A percentile compares a stretch with the other conserved stretches of the same genome.
phyloP scores from a whole-genome alignment of 1,139 yeast genomes.

The Yamadazyma songkhlaensis region DNA sequence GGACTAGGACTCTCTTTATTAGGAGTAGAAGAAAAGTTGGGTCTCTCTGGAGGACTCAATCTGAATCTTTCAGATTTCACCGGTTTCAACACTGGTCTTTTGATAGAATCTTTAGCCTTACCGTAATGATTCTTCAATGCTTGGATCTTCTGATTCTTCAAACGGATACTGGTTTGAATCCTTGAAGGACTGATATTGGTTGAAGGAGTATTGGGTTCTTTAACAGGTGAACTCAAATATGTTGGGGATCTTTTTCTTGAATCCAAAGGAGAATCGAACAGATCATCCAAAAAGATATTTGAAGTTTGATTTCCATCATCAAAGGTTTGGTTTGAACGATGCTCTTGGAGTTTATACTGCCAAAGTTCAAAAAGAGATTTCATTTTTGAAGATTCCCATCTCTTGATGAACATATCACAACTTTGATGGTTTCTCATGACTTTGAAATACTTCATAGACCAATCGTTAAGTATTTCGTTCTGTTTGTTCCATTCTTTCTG shows the following conservation, averaged over 20 bases:
- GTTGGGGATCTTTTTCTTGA: constrained; percentile 9
- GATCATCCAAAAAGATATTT: constrained; percentile 2
- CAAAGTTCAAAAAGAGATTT: constrained; percentile 38
- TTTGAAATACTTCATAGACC: constrained; percentile 41
- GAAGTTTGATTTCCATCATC: background rate
- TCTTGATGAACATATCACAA: constrained; percentile 31
- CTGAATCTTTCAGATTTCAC: background rate
- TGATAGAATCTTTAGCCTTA: constrained; percentile 15
- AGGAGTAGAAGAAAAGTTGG: constrained; percentile 19
- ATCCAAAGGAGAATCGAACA: too few relatives aligned
- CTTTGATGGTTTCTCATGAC: constrained; percentile 34
- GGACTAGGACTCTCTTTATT: background rate
- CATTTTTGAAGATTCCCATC: constrained; percentile 30
- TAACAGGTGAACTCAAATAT: constrained; percentile 34
- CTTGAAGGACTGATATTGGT: constrained; percentile 35
- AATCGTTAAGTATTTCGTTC: constrained; percentile 27
- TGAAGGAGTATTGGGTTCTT: constrained; percentile 22
- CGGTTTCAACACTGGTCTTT: background rate
- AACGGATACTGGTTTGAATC: constrained; percentile 36
- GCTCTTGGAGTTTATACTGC: constrained; percentile 22
- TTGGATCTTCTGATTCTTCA: constrained; percentile 32
- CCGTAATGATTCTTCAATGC: constrained; percentile 37
- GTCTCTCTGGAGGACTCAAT: constrained; percentile 31
- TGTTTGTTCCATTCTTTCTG: constrained; percentile 26
- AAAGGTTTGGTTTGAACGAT: background rate